Percentiles rank a stretch among this genome's conserved stretches.
phyloP scores from a whole-genome alignment of 108 stramenopile genomes.

The Conticribra weissflogii region DNA sequence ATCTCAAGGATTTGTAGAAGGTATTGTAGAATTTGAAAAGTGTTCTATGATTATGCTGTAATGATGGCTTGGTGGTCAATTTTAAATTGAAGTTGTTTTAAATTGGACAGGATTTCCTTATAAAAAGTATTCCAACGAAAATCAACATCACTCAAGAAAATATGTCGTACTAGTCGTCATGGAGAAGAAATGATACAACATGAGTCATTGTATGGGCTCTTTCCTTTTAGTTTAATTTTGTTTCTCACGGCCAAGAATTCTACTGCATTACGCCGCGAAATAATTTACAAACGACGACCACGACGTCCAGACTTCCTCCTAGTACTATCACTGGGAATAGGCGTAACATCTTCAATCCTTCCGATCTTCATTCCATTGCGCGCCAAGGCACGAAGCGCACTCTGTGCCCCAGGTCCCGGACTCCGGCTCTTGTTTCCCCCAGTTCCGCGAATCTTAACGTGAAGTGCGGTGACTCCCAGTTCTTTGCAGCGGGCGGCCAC shows the following conservation, averaged over 20 bases:
- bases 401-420: slow-evolving; percentile 99
- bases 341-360: slow-evolving; percentile 99
- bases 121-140: too few relatives aligned
- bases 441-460: slow-evolving; percentile 99
- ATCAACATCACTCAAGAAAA: too few relatives aligned
- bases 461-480: slow-evolving; percentile 98
- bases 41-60: too few relatives aligned
- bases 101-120: too few relatives aligned
- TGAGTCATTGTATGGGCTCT: background rate
- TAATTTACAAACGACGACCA: slow-evolving; percentile 97
- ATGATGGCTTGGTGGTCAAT: too few relatives aligned
- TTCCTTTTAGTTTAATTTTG: background rate
- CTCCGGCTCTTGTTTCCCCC: slow-evolving; percentile 96
- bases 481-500: slow-evolving; percentile 96
- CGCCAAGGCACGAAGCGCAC: slow-evolving; percentile 96
- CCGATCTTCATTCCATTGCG: slow-evolving; percentile 99
- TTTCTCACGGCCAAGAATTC: background rate
- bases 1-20: too few relatives aligned
- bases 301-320: slow-evolving; percentile 99
- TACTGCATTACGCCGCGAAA: slow-evolving; percentile 3
- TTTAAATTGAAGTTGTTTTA: too few relatives aligned
- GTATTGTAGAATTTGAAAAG: too few relatives aligned
- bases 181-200: too few relatives aligned
- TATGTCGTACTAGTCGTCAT: too few relatives aligned
- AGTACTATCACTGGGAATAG: slow-evolving; percentile 98